Base-by-base conservation (phyloP, 768 basidiomycete genomes). In the Amanita jacksonii region DNA sequence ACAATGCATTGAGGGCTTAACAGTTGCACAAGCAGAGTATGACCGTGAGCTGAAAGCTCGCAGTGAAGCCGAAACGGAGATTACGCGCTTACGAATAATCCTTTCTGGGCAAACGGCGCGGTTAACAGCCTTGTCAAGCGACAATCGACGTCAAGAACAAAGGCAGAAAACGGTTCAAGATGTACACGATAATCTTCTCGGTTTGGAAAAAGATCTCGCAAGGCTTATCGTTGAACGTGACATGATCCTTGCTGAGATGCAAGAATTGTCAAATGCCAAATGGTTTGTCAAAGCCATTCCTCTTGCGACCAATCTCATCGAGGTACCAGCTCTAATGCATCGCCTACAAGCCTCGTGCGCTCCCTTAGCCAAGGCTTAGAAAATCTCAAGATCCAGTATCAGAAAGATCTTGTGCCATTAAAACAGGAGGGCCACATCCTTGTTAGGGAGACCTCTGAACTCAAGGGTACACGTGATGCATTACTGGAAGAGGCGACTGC, bases 21-120 rank as follows among this genome's bases (percentile, higher is more conserved):
- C 81, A 0, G 91, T 93, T 19, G 92, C 94, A 2, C 87, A 92
- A 53, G 82, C 84, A 33, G 96, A 98, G 57, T 97, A 94, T 57
- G 93, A 97, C 57, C 78, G 78, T 41, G 96, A 98, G 61, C 71
- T 92, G 27, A 81, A 85, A 46, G 79, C 82, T 16, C 77, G 94
- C 15, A 78, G 88, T 13, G 92, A 97, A 50, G 85, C 88, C 1
- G 92, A 98, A 63, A 82, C 87, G 0, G 92, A 97, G 64, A 86
- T 97, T 46, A 83, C 84, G 18, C 76, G 86, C 32, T 67, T 99
- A 19, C 69, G 88, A 33, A 79, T 90, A 23, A 71, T 93, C 40
- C 69, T 98, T 16, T 86, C 91, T 45, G 89, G 90, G 4, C 94
- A 98, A 60, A 89, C 81, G 2, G 89, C 83, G 8, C 74, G 83